Evolutionary conservation across 169 alveolate species (phyloP).

Genomic region (Plasmodium sp.): DNA sequence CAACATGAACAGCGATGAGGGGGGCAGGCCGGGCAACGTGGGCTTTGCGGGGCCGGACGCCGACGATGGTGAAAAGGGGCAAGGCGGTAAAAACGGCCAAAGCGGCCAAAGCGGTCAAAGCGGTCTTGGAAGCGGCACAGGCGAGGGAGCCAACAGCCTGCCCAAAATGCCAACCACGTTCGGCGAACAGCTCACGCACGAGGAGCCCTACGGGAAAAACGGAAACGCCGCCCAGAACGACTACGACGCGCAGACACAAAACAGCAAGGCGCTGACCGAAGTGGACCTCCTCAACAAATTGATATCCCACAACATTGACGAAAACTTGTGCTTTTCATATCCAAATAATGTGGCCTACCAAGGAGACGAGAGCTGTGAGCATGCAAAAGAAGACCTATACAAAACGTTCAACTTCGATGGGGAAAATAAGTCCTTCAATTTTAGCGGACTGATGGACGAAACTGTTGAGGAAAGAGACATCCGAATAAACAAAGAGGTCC

Average conservation of each 20-base stretch:
- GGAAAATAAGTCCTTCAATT: conserved; percentile 10
- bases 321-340: neutral
- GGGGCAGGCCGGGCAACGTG: neutral
- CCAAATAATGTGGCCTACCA: neutral
- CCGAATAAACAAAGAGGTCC: conserved; percentile 69
- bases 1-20: conserved; percentile 26
- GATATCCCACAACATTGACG: conserved; percentile 6
- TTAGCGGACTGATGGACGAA: conserved; percentile 25
- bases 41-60: neutral
- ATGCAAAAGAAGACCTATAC: conserved; percentile 32
- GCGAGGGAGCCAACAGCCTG: neutral
- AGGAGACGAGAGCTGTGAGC: conserved; percentile 9
- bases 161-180: neutral
- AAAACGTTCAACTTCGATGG: conserved; percentile 19
- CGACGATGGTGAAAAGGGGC: neutral
- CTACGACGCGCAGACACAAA: neutral
- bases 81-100: neutral
- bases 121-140: neutral
- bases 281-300: conserved; percentile 6
- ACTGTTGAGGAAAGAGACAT: conserved; percentile 70
- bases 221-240: neutral
- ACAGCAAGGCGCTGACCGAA: neutral
- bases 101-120: neutral
- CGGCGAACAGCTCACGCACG: neutral
- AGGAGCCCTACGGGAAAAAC: conserved; percentile 2